Conservation (phyloP, 768 basidiomycete genomes). For the Pulveroboletus sp. region DNA sequence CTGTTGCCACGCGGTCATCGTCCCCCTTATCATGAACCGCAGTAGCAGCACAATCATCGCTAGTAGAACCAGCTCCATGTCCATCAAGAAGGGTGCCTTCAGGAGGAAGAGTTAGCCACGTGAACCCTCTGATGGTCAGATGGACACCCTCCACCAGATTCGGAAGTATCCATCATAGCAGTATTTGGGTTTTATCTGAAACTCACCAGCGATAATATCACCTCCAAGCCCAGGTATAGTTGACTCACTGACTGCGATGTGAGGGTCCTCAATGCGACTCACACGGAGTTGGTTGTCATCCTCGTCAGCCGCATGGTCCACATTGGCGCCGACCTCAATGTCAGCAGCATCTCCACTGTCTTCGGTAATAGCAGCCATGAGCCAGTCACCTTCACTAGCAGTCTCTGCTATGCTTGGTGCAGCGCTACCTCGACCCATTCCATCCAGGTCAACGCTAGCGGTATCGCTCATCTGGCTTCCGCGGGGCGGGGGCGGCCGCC, state of each 20-base stretch:
- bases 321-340: constrained; percentile 55
- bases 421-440: constrained; percentile 53
- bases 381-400: constrained; percentile 76
- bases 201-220: constrained; percentile 50
- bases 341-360: constrained; percentile 55
- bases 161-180: constrained; percentile 44
- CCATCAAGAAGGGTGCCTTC: constrained; percentile 41
- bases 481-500: constrained; percentile 56
- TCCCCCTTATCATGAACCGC: constrained; percentile 14
- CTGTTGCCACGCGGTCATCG: constrained; percentile 15
- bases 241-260: constrained; percentile 31
- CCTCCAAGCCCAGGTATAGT: constrained; percentile 32
- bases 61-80: constrained; percentile 32
- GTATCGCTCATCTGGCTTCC: constrained; percentile 46
- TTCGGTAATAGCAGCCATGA: constrained; percentile 83
- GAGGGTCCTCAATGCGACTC: constrained; percentile 38
- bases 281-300: constrained; percentile 43
- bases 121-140: constrained; percentile 39
- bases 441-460: constrained; percentile 53
- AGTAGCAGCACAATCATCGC: constrained; percentile 14
- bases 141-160: constrained; percentile 39
- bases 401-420: constrained; percentile 63
- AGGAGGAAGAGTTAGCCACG: constrained; percentile 49
- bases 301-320: constrained; percentile 41
- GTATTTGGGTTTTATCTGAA: constrained; percentile 30